Evolutionary conservation across 179 eudicot species (phyloP).

Genomic region (Amaranthus tricolor): DNA sequence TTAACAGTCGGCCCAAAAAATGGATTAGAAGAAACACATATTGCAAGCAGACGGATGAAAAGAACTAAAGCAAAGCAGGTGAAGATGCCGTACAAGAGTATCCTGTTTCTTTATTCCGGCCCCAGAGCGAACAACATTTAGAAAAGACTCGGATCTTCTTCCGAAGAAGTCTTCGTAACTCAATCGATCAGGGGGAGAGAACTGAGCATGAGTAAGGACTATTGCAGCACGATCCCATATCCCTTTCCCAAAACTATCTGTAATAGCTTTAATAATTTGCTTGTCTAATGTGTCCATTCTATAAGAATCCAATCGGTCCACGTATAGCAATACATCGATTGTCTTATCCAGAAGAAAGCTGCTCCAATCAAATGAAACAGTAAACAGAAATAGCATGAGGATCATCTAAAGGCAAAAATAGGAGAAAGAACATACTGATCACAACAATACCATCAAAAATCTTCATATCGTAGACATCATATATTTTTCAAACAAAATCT

Average conservation of each 20-base stretch:
- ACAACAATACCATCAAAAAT: background rate
- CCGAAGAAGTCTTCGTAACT: conserved; percentile 76
- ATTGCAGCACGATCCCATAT: conserved; percentile 85
- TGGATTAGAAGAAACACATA: background rate
- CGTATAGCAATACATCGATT: conserved; percentile 86
- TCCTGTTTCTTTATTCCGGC: conserved; percentile 62
- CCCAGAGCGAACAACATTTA: conserved; percentile 72
- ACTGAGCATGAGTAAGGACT: conserved; percentile 95
- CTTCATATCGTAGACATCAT: background rate
- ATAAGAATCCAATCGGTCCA: conserved; percentile 90
- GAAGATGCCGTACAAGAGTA: conserved; percentile 41
- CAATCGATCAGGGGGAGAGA: conserved; percentile 96
- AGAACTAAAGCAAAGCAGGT: background rate
- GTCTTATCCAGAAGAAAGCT: conserved; percentile 87
- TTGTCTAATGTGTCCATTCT: conserved; percentile 93
- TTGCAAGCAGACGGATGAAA: background rate
- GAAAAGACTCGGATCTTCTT: conserved; percentile 80
- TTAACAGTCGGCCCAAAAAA: background rate
- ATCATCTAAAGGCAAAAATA: background rate
- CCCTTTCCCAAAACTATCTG: conserved; percentile 80
- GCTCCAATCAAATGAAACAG: conserved; percentile 27
- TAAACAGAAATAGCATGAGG: background rate
- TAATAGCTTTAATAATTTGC: conserved; percentile 79
- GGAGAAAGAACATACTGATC: background rate
- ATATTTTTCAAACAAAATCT: background rate